Evolutionary conservation across 2,329 filamentous ascomycete species (phyloP), one percentile per base, ranked within the genome.

Genomic region (Sarocladiaceae sp.): DNA sequence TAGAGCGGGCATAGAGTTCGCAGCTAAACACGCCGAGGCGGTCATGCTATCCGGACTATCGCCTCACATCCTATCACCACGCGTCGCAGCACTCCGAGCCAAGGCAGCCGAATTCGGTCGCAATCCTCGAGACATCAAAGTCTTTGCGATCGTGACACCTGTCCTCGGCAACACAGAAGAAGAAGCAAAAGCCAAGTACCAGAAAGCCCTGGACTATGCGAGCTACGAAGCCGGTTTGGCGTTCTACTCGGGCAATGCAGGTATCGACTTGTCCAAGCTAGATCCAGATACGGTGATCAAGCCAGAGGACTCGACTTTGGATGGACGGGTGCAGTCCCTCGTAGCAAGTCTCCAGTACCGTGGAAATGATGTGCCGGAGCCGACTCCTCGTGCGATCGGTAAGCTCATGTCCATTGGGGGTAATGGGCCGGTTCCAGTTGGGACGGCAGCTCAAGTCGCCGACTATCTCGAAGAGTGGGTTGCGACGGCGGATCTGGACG

Each of bases 161-260:
- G 78, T 90, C 10, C 67, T 90, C 0, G 86, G 83, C 0, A 71
- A 65, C 31, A 89, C 85, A 0, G 78, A 87, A 56, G 82, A 84
- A 52, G 84, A 87, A 61, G 86, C 87, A 0, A 67, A 75, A 53
- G 78, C 74, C 5, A 88, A 88, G 66, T 79, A 84, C 50, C 67
- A 73, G 0, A 80, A 87, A 4, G 83, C 82, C 54, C 72, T 77
- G 11, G 74, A 76, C 52, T 81, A 87, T 59, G 86, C 83, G 1
- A 76, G 72, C 2, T 65, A 66, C 35, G 86, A 78, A 57, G 87
- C 87, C 2, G 86, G 85, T 0, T 62, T 89, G 53, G 83, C 86
- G 1, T 66, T 90, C 17, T 90, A 90, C 58, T 84, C 85, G 18
- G 87, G 87, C 1, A 90, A 86, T 86, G 89, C 86, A 0, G 87